Percentiles rank a stretch among this genome's conserved stretches.
Conservation (phyloP, 139 green algal genomes). For the Chlorella sp. region DNA sequence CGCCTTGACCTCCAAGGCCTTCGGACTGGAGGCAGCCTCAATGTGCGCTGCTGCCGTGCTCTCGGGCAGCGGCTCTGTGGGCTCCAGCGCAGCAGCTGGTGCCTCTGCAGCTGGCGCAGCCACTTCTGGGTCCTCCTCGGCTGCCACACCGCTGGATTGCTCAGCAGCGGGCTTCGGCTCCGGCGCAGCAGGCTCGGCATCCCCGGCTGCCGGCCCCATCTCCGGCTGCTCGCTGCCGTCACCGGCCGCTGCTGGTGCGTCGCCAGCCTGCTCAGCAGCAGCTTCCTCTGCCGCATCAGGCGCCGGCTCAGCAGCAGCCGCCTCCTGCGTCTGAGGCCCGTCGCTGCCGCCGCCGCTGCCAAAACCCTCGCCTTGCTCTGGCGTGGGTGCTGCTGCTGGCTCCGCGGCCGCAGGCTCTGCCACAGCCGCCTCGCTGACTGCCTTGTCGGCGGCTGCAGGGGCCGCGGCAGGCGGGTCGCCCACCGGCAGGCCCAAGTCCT, state of each 20-base stretch:
- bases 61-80: conserved; percentile 12
- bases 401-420: not conserved
- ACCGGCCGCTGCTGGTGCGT: not conserved
- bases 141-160: not conserved
- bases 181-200: not conserved
- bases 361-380: not conserved
- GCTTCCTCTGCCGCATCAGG: not conserved
- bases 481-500: conserved; percentile 19
- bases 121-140: too few species aligned
- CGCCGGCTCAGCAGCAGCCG: not conserved
- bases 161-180: not conserved
- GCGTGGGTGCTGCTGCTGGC: not conserved
- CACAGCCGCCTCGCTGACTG: not conserved
- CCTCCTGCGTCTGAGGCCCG: not conserved
- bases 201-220: not conserved
- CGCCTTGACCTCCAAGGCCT: not conserved
- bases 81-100: not conserved
- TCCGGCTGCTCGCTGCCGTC: not conserved
- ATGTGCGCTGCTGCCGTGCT: conserved; percentile 12
- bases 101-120: not conserved
- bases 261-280: not conserved
- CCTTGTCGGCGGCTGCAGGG: not conserved
- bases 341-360: not conserved
- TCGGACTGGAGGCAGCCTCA: not conserved
- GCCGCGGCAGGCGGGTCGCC: not conserved